These are phyloP conservation scores for Pleurotus pulmonarius DNA, from an alignment of 768 basidiomycete genomes.

Conservation along the genomic window DNA sequence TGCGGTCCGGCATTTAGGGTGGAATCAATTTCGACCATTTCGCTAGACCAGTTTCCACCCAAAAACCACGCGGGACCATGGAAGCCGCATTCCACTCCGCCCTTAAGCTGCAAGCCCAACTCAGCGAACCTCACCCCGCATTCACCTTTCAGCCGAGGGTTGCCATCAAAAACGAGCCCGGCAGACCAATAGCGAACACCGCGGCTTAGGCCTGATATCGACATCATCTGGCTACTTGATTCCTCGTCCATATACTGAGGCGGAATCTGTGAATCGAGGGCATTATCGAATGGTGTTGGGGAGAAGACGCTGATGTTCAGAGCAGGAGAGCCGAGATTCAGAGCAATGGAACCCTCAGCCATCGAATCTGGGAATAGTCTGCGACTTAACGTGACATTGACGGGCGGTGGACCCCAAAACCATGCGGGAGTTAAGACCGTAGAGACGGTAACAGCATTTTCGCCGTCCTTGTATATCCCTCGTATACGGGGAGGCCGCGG, in stretches of 20 bases:
- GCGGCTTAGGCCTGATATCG: constrained; percentile 46
- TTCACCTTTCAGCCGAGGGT: constrained; percentile 44
- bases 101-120: constrained; percentile 49
- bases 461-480: constrained; percentile 42
- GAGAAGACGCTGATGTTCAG: constrained; percentile 41
- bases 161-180: constrained; percentile 45
- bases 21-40: constrained; percentile 38
- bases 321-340: constrained; percentile 32
- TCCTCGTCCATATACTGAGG: constrained; percentile 4
- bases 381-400: constrained; percentile 42
- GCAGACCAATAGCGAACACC: constrained; percentile 43
- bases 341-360: constrained; percentile 40
- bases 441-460: constrained; percentile 40
- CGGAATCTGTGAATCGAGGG: constrained; percentile 9
- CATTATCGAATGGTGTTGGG: constrained; percentile 34
- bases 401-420: constrained; percentile 30
- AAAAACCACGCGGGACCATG: constrained; percentile 38
- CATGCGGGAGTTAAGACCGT: constrained; percentile 30
- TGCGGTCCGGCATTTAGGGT: constrained; percentile 37
- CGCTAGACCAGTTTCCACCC: constrained; percentile 47
- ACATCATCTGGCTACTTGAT: background rate
- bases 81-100: constrained; percentile 46
- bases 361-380: constrained; percentile 48
- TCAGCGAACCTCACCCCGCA: constrained; percentile 51
- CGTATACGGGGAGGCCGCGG: background rate